Base-by-base conservation (phyloP, 2,329 filamentous ascomycete species). In the Zasmidium citrigriseum region DNA sequence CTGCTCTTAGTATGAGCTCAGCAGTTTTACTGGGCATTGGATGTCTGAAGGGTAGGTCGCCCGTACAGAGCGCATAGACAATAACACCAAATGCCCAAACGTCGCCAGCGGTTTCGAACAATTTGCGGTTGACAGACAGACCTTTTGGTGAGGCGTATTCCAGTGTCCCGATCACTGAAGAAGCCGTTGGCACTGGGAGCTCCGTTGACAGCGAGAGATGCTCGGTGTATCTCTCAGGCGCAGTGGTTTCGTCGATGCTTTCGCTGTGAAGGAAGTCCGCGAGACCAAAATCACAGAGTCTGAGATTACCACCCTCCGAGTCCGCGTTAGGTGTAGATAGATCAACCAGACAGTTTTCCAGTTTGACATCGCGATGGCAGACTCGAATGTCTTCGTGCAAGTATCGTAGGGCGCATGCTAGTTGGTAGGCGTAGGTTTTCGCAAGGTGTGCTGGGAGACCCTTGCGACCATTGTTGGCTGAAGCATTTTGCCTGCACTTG, bases 241-340 rank as follows among this genome's bases (percentile, higher is more conserved):
- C 52, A 1, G 54, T 49, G 27, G 46, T 55, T 21, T 60, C 58
- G 52, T 68, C 65, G 38, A 64, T 62, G 54, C 59, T 65, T 60
- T 86, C 84, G 56, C 77, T 81, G 21, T 80, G 79, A 62, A 88
- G 80, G 76, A 86, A 89, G 68, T 89, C 86, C 12, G 86, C 85
- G 77, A 89, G 86, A 49, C 86, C 86, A 67, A 89, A 89, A 68
- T 89, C 86, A 71, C 86, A 88, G 4, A 89, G 78, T 3, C 87
- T 80, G 5, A 89, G 68, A 34, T 82, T 81, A 9, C 84, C 85
- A 16, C 82, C 79, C 38, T 82, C 76, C 0, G 71, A 72, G 10
- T 78, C 78, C 4, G 80, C 78, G 7, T 78, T 70, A 2, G 77
- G 74, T 4, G 75, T 75, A 18, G 80, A 75, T 63, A 83, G 80